Conservation (phyloP, 257 asterid species). For the Datura wrightii region DNA sequence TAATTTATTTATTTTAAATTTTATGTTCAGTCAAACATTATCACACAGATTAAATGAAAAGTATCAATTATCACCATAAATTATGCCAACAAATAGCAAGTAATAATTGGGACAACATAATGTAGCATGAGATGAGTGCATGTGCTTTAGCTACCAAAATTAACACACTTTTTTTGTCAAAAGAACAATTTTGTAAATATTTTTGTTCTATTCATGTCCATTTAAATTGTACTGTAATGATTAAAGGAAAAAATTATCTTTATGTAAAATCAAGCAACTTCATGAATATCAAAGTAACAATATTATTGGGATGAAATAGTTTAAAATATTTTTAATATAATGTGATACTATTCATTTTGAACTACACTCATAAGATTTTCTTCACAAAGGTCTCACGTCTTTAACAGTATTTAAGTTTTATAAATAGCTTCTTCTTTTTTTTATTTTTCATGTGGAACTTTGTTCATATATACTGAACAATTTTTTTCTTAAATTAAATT, state of each 20-base stretch:
- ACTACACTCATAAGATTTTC: no score
- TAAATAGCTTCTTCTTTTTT: no score
- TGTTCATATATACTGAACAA: no score
- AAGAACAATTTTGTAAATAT: not conserved
- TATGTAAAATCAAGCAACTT: not conserved
- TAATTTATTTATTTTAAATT: no score
- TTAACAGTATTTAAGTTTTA: no score
- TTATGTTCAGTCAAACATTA: no score
- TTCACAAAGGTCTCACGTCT: no score
- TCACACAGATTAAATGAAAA: not conserved
- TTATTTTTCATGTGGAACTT: no score
- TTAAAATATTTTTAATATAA: no score
- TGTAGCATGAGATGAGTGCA: not conserved
- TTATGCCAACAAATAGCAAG: slow-evolving; percentile 3
- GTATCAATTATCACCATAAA: not conserved
- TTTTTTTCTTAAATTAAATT: no score
- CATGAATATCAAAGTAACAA: not conserved
- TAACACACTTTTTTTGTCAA: not conserved
- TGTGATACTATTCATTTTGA: not conserved
- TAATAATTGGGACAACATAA: not conserved
- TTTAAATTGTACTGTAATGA: not conserved
- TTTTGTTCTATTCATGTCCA: not conserved
- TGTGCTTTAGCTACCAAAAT: not conserved
- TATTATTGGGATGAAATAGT: no score
- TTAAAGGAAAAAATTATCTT: not conserved